A percentile compares a stretch with the other conserved stretches of the same genome.
phyloP scores from a whole-genome alignment of 2,329 filamentous ascomycete species.

The Cordyceps cateniannulata region DNA sequence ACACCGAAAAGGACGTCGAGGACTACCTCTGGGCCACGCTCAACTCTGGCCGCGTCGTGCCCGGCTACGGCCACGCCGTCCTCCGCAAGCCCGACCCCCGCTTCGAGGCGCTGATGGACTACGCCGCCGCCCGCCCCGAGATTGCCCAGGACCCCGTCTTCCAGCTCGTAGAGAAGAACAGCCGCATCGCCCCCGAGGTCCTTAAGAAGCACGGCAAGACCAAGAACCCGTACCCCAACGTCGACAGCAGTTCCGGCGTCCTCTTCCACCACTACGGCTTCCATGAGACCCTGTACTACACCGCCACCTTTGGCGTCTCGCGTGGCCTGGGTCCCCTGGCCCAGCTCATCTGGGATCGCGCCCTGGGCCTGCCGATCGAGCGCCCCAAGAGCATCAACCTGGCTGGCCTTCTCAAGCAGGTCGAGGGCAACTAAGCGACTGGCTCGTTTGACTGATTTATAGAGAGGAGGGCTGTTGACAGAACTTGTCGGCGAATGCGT shows the following conservation, averaged over 20 bases:
- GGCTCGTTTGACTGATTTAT: not conserved
- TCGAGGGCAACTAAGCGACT: conserved; percentile 36
- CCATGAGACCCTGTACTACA: conserved; percentile 94
- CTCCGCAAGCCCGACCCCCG: conserved; percentile 95
- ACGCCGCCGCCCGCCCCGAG: conserved; percentile 75
- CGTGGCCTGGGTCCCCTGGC: conserved; percentile 78
- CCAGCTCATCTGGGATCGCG: conserved; percentile 94
- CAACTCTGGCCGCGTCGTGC: conserved; percentile 88
- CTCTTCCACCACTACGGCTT: conserved; percentile 98
- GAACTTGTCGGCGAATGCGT: not conserved
- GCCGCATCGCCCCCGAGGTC: conserved; percentile 81
- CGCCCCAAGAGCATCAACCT: conserved; percentile 96
- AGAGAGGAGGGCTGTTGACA: not conserved
- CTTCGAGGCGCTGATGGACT: conserved; percentile 95
- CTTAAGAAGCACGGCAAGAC: conserved; percentile 96
- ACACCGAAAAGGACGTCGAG: conserved; percentile 75
- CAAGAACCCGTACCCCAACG: conserved; percentile 96
- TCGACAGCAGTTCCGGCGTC: conserved; percentile 87
- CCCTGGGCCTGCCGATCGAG: conserved; percentile 91
- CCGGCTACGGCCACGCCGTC: conserved; percentile 92
- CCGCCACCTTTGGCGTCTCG: conserved; percentile 63
- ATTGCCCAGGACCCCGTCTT: conserved; percentile 87
- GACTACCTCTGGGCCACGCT: conserved; percentile 90
- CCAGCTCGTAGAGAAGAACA: conserved; percentile 89
- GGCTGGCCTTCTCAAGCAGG: conserved; percentile 70